Percentiles rank a stretch among this genome's conserved stretches.
phyloP scores from a whole-genome alignment of 352 stramenopile genomes.

The Pythium rishiriense region DNA sequence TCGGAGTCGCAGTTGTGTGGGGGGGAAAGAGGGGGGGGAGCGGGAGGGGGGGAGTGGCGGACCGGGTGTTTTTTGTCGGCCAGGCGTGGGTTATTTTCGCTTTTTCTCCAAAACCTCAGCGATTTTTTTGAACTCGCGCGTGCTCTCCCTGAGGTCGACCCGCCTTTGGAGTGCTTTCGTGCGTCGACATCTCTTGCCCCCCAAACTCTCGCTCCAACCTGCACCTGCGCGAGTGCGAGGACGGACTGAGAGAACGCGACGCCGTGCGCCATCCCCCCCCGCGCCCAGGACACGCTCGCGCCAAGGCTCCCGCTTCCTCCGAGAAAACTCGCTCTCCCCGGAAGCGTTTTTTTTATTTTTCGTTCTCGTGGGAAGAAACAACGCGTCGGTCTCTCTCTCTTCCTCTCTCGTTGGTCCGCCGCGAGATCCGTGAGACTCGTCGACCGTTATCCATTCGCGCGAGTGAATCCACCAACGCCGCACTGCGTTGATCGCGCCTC shows the following conservation, averaged over 20 bases:
- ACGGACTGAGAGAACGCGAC: constrained; percentile 6
- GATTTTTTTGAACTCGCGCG: constrained; percentile 33
- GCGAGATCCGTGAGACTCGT: constrained; percentile 1
- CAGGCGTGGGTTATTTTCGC: constrained; percentile 29
- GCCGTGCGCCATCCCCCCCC: background rate
- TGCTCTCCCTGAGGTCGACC: constrained; percentile 16
- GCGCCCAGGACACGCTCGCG: background rate
- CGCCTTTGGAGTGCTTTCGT: constrained; percentile 28
- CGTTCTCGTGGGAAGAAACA: constrained; percentile 2
- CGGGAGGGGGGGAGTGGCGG: background rate
- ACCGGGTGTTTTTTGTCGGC: constrained; percentile 27
- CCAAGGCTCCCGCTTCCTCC: background rate
- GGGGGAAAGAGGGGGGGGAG: background rate
- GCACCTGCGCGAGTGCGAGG: constrained; percentile 18
- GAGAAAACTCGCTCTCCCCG: background rate
- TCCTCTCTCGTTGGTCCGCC: background rate
- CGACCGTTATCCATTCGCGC: background rate
- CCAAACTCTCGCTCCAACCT: constrained; percentile 13
- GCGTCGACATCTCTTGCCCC: constrained; percentile 37
- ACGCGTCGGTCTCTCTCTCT: constrained; percentile 10
- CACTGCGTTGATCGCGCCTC: background rate
- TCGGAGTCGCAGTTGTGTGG: background rate
- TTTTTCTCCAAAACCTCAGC: constrained; percentile 42
- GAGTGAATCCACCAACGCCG: background rate
- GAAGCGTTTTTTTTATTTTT: background rate